Base-by-base conservation (phyloP, 2,329 filamentous ascomycete species). In the Cladophialophora exuberans region DNA sequence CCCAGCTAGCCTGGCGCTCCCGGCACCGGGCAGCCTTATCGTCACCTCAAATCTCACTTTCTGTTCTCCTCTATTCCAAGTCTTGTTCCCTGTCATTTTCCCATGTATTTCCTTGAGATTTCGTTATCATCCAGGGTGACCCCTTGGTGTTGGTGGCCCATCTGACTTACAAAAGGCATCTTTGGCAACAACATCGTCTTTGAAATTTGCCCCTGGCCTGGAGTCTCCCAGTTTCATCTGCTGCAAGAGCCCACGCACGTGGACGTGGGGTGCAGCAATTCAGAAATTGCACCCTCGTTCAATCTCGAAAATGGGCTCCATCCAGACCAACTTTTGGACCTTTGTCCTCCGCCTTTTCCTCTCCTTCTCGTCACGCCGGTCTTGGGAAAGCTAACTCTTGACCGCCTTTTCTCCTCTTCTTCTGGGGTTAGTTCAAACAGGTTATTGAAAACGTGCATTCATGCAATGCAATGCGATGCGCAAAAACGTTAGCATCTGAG, bases 181-280 rank as follows among this genome's bases (percentile, higher is more conserved):
- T n/a, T n/a, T n/a, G n/a, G n/a, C n/a, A n/a, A n/a, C n/a, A n/a
- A n/a, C n/a, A n/a, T n/a, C n/a, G n/a, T n/a, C n/a, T n/a, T n/a
- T n/a, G n/a, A n/a, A n/a, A n/a, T n/a, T n/a, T n/a, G n/a, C n/a
- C n/a, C n/a, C n/a, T n/a, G n/a, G n/a, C n/a, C n/a, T n/a, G n/a
- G n/a, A n/a, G n/a, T 13, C 13, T 9, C 13, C 10, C 6, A 28
- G 31, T 49, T 49, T 49, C 46, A 25, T 28, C 15, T 30, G 6
- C 33, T 49, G 35, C 23, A 38, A 42, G 13, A 31, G 15, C 22
- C 23, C 22, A 39, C 46, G 33, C 46, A 49, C 46, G 46, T 49
- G 44, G 44, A 23, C 44, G 44, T 47, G 46, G 46, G 46, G 46
- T 49, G 46, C 46, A 39, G 28, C 18, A 18, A 41, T 42, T 13